Base-by-base conservation (phyloP, 2,329 filamentous ascomycete species). In the Uncinocarpus reesii region DNA sequence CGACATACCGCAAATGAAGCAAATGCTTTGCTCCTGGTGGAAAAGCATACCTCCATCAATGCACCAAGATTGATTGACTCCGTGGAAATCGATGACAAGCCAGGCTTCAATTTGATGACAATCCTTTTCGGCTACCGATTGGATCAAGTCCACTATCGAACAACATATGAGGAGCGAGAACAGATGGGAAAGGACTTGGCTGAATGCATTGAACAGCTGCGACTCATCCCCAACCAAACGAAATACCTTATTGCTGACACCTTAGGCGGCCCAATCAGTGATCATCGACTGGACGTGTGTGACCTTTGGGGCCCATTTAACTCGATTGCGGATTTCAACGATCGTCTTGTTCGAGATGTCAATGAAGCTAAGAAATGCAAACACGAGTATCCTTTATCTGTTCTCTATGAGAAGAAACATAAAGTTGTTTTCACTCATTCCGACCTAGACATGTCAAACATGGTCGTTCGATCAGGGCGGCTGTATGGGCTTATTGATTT, bases 81-180 rank as follows among this genome's bases (percentile, higher is more conserved):
- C n/a, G 49, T 53, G 31, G 43, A 20, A 24, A 43, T 49, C 10
- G 46, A 52, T 37, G 37, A 47, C 23, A 29, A 31, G 1, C 47
- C 45, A 7, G 52, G 52, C n/a, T 52, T 49, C 18, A 38, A 52
- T 13, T 29, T 53, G n/a, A 53, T 49, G 52, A 53, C 52, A 7
- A 41, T 13, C 24, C 37, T 49, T 40, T 47, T 28, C 31, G 52
- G 52, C 2, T 4, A 44, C 21, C 28, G 7, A 11, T 45, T 53
- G 38, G 38, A 44, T 24, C 7, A 26, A 7, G 46, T 47, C 11
- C 28, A 20, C 21, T 47, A 53, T 24, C 37, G 49, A n/a, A 51
- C 42, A 18, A 53, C 49, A 11, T 36, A 18, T 24, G 49, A 51
- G 41, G 52, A 53, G 35, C 52, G 44, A 11, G 32, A 50, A 16